Evolutionary conservation across 2,329 filamentous ascomycete genomes (phyloP).

Genomic region (Pyricularia pennisetigena): DNA sequence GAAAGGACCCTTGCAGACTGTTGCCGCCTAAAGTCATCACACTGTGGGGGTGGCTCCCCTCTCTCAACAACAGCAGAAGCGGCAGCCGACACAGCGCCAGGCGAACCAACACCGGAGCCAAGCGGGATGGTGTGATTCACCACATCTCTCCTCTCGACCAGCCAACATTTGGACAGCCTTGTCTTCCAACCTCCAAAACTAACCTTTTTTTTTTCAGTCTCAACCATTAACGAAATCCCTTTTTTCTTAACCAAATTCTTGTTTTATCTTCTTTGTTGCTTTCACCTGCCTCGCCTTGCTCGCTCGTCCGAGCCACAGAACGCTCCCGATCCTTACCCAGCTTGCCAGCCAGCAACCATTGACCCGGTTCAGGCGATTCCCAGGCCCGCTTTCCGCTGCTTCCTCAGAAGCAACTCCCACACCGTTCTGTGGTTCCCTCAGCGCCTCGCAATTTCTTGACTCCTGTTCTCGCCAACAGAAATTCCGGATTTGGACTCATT

Average conservation of each 20-base stretch:
- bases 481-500: background rate
- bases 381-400: background rate
- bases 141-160: background rate
- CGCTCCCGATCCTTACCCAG: background rate
- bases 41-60: background rate
- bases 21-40: background rate
- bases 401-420: background rate
- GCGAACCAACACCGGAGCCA: background rate
- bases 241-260: background rate
- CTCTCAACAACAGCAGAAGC: background rate
- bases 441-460: background rate
- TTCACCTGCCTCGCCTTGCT: background rate
- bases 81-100: background rate
- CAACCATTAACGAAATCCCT: background rate
- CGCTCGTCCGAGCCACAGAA: background rate
- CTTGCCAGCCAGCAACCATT: background rate
- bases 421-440: background rate
- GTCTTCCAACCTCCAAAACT: background rate
- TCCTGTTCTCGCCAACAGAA: background rate
- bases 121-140: background rate
- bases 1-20: background rate
- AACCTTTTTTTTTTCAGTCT: background rate
- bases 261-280: background rate
- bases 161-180: background rate
- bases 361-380: background rate